Percentiles rank a stretch among this genome's conserved stretches.
These are phyloP conservation scores for Colletotrichum viniferum DNA, from an alignment of 2,329 filamentous ascomycete species.

Conservation along the genomic window DNA sequence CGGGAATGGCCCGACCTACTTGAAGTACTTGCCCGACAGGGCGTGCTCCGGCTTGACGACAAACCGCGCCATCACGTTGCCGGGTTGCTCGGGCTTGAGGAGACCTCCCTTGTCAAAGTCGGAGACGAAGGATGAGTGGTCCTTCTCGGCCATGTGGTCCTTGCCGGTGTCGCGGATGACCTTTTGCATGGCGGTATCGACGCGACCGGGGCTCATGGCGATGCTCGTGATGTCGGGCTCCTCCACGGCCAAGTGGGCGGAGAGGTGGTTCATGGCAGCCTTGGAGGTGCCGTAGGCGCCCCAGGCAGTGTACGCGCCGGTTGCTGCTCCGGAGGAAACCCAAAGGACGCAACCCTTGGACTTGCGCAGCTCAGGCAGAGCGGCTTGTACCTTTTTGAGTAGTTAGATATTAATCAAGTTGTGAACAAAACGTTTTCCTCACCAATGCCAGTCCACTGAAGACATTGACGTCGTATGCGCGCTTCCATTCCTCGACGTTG, in stretches of 20 bases:
- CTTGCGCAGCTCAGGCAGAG: conserved; percentile 70
- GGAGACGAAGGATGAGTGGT: conserved; percentile 71
- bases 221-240: conserved; percentile 78
- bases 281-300: conserved; percentile 83
- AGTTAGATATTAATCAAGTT: neutral
- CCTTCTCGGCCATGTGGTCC: conserved; percentile 53
- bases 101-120: conserved; percentile 74
- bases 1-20: conserved; percentile 48
- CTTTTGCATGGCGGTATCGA: conserved; percentile 91
- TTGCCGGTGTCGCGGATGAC: conserved; percentile 70
- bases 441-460: conserved; percentile 84
- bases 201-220: conserved; percentile 77
- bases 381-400: conserved; percentile 65
- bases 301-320: conserved; percentile 72
- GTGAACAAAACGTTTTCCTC: conserved; percentile 31
- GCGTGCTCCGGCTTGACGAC: conserved; percentile 67
- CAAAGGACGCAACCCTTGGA: conserved; percentile 76
- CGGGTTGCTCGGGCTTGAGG: conserved; percentile 82
- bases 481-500: conserved; percentile 74
- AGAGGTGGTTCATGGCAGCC: conserved; percentile 82
- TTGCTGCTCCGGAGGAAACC: conserved; percentile 79
- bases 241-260: conserved; percentile 73
- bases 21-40: conserved; percentile 78
- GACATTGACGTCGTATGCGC: conserved; percentile 82
- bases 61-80: conserved; percentile 83